phyloP scores from a whole-genome alignment of 2,329 filamentous ascomycete genomes.

The Aplosporella prunicola region DNA sequence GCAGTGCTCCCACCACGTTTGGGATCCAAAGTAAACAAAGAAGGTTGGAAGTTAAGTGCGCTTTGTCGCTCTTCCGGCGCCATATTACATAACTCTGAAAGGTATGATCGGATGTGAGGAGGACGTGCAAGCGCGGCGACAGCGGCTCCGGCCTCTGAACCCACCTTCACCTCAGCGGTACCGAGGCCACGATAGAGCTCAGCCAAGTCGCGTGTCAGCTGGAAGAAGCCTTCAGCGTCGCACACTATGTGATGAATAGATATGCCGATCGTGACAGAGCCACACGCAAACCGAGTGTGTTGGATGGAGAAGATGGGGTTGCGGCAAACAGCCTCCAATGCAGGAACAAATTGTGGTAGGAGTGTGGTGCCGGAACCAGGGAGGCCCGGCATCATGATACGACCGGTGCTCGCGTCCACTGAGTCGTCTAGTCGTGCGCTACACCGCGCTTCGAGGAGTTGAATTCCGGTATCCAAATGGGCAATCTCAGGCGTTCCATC shows the following conservation, averaged over 20 bases:
- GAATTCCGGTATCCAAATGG: background rate
- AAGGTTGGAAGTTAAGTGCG: background rate
- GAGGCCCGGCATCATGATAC: background rate
- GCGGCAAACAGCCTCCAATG: background rate
- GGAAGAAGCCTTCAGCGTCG: conserved; percentile 1
- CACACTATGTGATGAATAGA: background rate
- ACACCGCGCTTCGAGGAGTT: background rate
- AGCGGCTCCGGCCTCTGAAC: background rate
- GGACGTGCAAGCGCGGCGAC: background rate
- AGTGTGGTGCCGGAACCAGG: conserved; percentile 1
- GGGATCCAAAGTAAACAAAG: background rate
- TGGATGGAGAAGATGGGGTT: conserved; percentile 1
- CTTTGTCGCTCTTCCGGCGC: background rate
- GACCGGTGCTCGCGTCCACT: background rate
- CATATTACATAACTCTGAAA: background rate
- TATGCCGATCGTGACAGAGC: background rate
- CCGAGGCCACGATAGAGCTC: background rate
- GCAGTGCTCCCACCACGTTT: no score
- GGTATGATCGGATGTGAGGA: background rate
- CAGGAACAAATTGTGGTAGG: background rate
- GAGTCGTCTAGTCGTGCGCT: background rate
- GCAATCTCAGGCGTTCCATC: background rate
- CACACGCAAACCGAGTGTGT: conserved; percentile 6
- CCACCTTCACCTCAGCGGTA: no score
- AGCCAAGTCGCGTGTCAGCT: conserved; percentile 1